A percentile compares a stretch with the other conserved stretches of the same genome.
Evolutionary conservation across 768 basidiomycete genomes (phyloP).

Genomic region (Auricularia sp.): DNA sequence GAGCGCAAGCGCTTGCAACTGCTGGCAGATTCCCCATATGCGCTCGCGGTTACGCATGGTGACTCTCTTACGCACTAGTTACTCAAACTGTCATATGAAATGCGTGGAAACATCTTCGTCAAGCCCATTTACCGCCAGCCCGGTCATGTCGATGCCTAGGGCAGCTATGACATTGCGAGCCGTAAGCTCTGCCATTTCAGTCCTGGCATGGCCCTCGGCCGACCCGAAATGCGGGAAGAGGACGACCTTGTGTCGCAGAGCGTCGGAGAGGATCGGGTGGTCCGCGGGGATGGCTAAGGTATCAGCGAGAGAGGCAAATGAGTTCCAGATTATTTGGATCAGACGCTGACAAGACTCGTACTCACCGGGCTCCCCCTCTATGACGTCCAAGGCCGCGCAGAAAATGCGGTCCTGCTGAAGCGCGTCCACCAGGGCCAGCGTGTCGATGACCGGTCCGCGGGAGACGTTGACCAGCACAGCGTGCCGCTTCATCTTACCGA

Average conservation of each 20-base stretch:
- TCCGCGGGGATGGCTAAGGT: not conserved
- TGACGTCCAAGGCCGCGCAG: not conserved
- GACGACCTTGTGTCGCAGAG: not conserved
- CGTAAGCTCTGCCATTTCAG: not conserved
- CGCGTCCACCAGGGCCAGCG: constrained; percentile 11
- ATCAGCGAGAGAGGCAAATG: not conserved
- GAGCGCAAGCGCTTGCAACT: not conserved
- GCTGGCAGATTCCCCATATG: not conserved
- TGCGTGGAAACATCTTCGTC: too few relatives aligned
- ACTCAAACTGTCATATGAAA: too few relatives aligned
- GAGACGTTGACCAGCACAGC: constrained; percentile 24
- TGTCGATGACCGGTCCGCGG: constrained; percentile 18
- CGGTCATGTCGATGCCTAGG: not conserved
- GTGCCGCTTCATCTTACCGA: constrained; percentile 16
- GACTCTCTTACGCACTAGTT: too few relatives aligned
- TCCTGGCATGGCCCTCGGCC: not conserved
- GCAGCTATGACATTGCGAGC: not conserved
- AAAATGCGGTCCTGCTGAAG: constrained; percentile 7
- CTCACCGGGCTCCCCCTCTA: not conserved
- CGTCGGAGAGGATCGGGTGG: not conserved
- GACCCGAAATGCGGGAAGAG: not conserved
- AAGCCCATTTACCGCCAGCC: too few relatives aligned
- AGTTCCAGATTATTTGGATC: too few relatives aligned
- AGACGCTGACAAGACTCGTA: too few relatives aligned
- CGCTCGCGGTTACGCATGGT: not conserved